Evolutionary conservation across 2,329 filamentous ascomycete species (phyloP).

Genomic region (Venturia aucupariae): DNA sequence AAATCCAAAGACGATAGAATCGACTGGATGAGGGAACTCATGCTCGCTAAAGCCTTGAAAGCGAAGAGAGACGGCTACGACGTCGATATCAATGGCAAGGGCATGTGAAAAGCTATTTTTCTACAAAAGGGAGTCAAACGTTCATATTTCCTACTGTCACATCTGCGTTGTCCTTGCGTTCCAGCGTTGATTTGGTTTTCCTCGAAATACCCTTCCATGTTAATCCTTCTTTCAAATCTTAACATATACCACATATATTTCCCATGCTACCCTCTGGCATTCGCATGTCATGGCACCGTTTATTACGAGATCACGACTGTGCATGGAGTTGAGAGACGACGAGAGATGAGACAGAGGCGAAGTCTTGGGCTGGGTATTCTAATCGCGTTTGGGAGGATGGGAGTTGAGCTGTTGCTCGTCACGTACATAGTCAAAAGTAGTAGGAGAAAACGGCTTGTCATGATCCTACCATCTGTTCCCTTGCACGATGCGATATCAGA

Average conservation of each 20-base stretch:
- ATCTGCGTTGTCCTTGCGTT: conserved; percentile 1
- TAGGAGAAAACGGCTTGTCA: neutral
- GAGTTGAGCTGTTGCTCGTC: neutral
- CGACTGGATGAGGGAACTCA: conserved; percentile 93
- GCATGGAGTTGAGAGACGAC: neutral
- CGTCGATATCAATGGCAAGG: conserved; percentile 39
- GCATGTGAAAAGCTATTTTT: neutral
- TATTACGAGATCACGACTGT: neutral
- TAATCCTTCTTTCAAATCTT: neutral
- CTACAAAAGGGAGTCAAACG: neutral
- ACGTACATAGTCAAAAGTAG: neutral
- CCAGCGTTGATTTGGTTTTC: neutral
- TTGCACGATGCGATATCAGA: too few relatives aligned
- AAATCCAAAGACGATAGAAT: conserved; percentile 80
- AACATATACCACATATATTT: conserved; percentile 2
- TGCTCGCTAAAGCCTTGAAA: conserved; percentile 80
- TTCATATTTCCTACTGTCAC: neutral
- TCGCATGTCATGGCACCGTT: neutral
- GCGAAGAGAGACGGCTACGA: conserved; percentile 78
- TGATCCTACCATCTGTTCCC: too few relatives aligned
- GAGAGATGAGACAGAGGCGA: neutral
- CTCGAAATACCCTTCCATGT: neutral
- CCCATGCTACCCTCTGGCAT: neutral
- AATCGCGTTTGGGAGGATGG: neutral
- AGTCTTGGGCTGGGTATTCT: neutral